Conservation (phyloP, 2,329 filamentous ascomycete genomes). For the Harringtonia aguacate region DNA sequence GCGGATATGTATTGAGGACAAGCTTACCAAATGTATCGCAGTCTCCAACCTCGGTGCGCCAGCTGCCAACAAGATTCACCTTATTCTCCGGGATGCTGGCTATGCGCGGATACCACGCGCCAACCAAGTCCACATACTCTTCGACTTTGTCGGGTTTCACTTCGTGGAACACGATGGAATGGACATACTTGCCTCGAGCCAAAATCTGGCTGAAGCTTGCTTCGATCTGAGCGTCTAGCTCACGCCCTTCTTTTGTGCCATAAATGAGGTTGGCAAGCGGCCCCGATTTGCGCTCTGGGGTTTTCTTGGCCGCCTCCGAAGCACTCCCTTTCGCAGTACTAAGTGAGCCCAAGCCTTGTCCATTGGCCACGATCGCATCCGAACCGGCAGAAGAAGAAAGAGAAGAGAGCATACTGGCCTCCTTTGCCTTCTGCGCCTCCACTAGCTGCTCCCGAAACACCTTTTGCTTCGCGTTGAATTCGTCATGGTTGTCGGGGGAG, state of each 20-base stretch:
- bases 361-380: slow-evolving; percentile 2
- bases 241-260: slow-evolving; percentile 87
- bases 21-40: slow-evolving; percentile 86
- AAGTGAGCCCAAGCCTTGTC: slow-evolving; percentile 50
- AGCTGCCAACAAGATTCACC: slow-evolving; percentile 93
- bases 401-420: slow-evolving; percentile 61
- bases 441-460: slow-evolving; percentile 75
- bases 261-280: slow-evolving; percentile 85
- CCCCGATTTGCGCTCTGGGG: slow-evolving; percentile 55
- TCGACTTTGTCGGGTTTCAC: slow-evolving; percentile 94
- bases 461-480: slow-evolving; percentile 76
- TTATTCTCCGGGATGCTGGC: slow-evolving; percentile 78
- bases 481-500: slow-evolving; percentile 55
- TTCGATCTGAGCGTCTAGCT: slow-evolving; percentile 92
- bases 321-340: slow-evolving; percentile 45
- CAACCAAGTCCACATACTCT: slow-evolving; percentile 84
- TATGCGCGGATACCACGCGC: slow-evolving; percentile 86
- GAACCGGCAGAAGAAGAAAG: background rate
- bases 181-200: slow-evolving; percentile 93
- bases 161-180: slow-evolving; percentile 93
- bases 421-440: slow-evolving; percentile 67
- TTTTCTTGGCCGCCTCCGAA: slow-evolving; percentile 45
- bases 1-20: background rate
- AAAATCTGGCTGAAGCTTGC: slow-evolving; percentile 91
- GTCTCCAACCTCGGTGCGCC: slow-evolving; percentile 95